These are phyloP conservation scores for Aspergillus nanangensis DNA, from an alignment of 495 filamentous ascomycete species.

Conservation along the genomic window DNA sequence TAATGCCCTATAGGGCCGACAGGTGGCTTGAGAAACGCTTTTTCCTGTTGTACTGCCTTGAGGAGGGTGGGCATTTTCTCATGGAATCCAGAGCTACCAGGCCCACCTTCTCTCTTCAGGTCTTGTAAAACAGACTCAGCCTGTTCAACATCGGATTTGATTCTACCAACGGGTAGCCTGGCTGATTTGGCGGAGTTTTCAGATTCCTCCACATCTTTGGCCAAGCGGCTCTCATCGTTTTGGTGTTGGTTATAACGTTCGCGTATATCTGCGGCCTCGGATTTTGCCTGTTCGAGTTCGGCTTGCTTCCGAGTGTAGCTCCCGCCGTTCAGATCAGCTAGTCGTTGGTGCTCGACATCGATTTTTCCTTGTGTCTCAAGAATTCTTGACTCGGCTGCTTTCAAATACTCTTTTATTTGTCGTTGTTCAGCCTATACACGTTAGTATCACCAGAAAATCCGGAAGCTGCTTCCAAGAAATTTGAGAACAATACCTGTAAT, in stretches of 20 bases:
- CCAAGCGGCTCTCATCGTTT: conserved; percentile 16
- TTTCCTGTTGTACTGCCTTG: conserved; percentile 60
- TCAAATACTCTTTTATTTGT: conserved; percentile 41
- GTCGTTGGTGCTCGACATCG: conserved; percentile 41
- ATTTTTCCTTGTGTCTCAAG: conserved; percentile 36
- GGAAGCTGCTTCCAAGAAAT: conserved; percentile 3
- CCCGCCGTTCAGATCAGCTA: conserved; percentile 50
- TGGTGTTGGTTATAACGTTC: conserved; percentile 27
- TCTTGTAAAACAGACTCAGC: conserved; percentile 42
- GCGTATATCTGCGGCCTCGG: conserved; percentile 27
- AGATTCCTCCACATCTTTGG: conserved; percentile 33
- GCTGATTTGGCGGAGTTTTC: conserved; percentile 25
- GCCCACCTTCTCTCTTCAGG: conserved; percentile 49
- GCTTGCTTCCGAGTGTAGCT: conserved; percentile 45
- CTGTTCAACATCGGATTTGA: conserved; percentile 35
- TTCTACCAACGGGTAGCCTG: conserved; percentile 19
- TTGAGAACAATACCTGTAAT: conserved; percentile 36
- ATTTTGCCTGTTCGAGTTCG: conserved; percentile 37
- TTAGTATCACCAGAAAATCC: conserved; percentile 6
- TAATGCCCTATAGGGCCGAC: conserved; percentile 80
- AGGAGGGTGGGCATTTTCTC: conserved; percentile 59
- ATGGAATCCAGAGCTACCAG: conserved; percentile 53
- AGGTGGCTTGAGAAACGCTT: conserved; percentile 62
- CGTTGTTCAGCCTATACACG: conserved; percentile 46
- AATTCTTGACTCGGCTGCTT: conserved; percentile 37